Base-by-base conservation (phyloP, 2,329 filamentous ascomycete species). In the Tolypocladium cylindrosporum region DNA sequence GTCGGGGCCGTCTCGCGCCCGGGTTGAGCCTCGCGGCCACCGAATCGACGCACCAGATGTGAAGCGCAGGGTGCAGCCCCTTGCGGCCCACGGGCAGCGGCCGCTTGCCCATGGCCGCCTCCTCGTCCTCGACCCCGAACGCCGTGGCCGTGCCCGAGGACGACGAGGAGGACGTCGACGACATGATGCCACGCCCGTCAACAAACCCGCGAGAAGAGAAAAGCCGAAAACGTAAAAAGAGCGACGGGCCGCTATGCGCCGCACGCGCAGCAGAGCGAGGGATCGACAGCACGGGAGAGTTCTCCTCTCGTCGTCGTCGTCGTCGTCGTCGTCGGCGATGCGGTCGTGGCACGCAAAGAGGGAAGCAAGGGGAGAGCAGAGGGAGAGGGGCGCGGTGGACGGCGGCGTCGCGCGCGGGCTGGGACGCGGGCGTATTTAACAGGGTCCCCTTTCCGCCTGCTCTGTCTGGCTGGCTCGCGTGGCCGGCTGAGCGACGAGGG, bases 41-140 rank as follows among this genome's bases (percentile, higher is more conserved):
- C 19, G 9, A n/a, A n/a, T 21, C 31, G 24, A 58, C 68, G 45
- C 66, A 71, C 68, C 67, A 54, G 34, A 71, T 71, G 56, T 70
- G 67, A 24, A 72, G 64, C 43, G 72, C 66, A 3, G 72, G 69
- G 60, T 75, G 72, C 40, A 73, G 54, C 21, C 60, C 59, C 50
- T 56, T 61, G 31, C 62, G 56, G 42, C 54, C 4, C 19, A 55
- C 21, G 27, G 27, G 40, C 24, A 48, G 43, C 16, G 13, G 24
- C n/a, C 1, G 9, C 24, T 56, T 59, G 34, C 9, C 41, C 43
- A 40, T 59, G n/a, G 60, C 62, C 31, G 61, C 61, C 55, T 69
- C 60, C 62, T 71, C 71, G 56, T 73, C 70, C 50, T 60, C 61
- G 45, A 63, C 39, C 55, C 54, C 41, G n/a, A 55, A 52, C 24